Evolutionary conservation across 2,329 filamentous ascomycete species (phyloP), one percentile per base, ranked within the genome.

Genomic region (Aspergillus brunneoviolaceus): DNA sequence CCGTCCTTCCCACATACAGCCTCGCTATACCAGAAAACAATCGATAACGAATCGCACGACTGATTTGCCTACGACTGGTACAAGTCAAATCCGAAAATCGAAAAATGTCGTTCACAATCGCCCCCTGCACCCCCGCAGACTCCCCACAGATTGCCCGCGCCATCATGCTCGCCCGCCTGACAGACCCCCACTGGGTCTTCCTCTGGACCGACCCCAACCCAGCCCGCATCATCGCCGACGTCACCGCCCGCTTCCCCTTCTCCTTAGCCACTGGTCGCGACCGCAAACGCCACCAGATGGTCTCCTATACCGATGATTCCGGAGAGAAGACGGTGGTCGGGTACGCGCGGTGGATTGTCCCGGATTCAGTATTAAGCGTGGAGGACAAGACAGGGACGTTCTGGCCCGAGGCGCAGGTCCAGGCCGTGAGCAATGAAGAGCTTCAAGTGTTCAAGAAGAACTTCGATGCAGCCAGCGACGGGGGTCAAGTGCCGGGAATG

Each of bases 171-270:
- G 23, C 52, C 12, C 52, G 52, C 25, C 52, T 55, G 16, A 55
- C 52, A 19, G 52, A 55, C 52, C 52, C 52, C 4, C 52, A 55
- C 52, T 55, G 52, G 52, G 23, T 45, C 39, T 55, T 55, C 10
- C 52, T 55, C 42, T 55, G 45, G 39, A 48, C 5, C 39, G 25
- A 47, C 52, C 39, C 52, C 2, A 47, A n/a, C 27, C 39, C 52
- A 2, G 5, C 16, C 2, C 25, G 25, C 42, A 31, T 55, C 10
- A 47, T 55, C 27, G 16, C 52, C 39, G n/a, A 23, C 39, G 29
- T 27, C 1, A 7, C 2, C 7, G 12, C 10, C 9, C 52, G 52
- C 11, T 29, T 55, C 25, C 52, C 52, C 10, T 45, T 45, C 16
- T 45, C 35, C 25, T 16, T 55, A 3, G 21, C 16, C n/a, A 27